Percentiles rank a stretch among this genome's conserved stretches.
phyloP scores from a whole-genome alignment of 2,329 filamentous ascomycete species.

The Colletotrichum navitas region DNA sequence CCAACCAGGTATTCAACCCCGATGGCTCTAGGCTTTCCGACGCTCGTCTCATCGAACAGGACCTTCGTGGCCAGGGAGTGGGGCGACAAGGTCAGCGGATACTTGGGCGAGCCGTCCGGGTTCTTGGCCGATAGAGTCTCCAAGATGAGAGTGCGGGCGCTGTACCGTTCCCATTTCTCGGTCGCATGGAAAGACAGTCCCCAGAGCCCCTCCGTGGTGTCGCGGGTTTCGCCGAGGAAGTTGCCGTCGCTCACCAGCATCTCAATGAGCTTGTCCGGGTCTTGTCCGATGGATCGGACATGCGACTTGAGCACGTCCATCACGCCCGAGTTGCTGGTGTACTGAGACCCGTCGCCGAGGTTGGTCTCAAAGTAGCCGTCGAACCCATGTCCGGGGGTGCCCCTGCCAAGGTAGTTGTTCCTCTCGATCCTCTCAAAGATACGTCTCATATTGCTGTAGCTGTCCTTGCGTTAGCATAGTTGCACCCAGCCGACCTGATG shows the following conservation, averaged over 20 bases:
- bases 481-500: no score
- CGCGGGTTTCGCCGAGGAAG: conserved; percentile 44
- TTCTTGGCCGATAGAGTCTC: conserved; percentile 55
- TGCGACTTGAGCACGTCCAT: conserved; percentile 20
- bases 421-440: conserved; percentile 69
- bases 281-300: conserved; percentile 42
- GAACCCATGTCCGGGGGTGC: conserved; percentile 62
- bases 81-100: conserved; percentile 57
- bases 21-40: conserved; percentile 46
- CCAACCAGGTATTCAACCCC: conserved; percentile 59
- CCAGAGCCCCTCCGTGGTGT: conserved; percentile 42
- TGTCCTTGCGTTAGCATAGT: neutral
- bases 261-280: conserved; percentile 42
- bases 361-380: conserved; percentile 51
- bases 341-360: conserved; percentile 49
- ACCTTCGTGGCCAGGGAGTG: conserved; percentile 54
- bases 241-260: conserved; percentile 51
- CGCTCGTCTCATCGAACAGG: conserved; percentile 50
- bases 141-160: conserved; percentile 40
- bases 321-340: conserved; percentile 2
- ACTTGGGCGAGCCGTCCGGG: conserved; percentile 57
- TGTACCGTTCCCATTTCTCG: conserved; percentile 1
- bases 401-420: conserved; percentile 60
- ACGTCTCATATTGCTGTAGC: conserved; percentile 67
- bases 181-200: conserved; percentile 5